Percentiles rank a stretch among this genome's conserved stretches.
phyloP scores from a whole-genome alignment of 768 basidiomycete species.

The Trametes cubensis region DNA sequence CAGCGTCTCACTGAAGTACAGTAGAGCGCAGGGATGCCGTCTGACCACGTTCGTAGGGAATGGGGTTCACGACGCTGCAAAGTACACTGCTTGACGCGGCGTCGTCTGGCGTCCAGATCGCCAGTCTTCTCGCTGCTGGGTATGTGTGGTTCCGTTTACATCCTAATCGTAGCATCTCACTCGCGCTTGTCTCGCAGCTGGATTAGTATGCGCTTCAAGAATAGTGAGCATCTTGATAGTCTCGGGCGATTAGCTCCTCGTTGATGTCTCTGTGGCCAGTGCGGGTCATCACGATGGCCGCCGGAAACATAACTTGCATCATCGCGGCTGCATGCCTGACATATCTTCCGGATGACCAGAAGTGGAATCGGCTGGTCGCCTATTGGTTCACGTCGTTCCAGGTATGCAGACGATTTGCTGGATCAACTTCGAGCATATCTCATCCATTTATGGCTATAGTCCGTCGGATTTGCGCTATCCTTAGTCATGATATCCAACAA shows the following conservation, averaged over 20 bases:
- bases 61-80: slow-evolving; percentile 27
- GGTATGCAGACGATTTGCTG: not conserved
- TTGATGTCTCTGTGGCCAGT: not conserved
- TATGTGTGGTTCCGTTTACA: not conserved
- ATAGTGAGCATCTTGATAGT: slow-evolving; percentile 13
- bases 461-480: slow-evolving; percentile 32
- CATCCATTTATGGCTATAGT: not conserved
- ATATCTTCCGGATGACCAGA: slow-evolving; percentile 33
- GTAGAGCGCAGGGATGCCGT: no score
- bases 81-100: slow-evolving; percentile 26
- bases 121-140: slow-evolving; percentile 22
- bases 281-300: slow-evolving; percentile 21
- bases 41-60: slow-evolving; percentile 4
- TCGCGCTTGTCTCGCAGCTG: not conserved
- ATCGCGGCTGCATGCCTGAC: slow-evolving; percentile 35
- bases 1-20: not conserved
- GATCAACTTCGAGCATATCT: not conserved
- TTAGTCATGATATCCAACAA: slow-evolving; percentile 36
- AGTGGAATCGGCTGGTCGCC: slow-evolving; percentile 37
- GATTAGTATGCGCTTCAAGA: slow-evolving; percentile 25
- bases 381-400: slow-evolving; percentile 37
- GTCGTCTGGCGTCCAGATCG: slow-evolving; percentile 21
- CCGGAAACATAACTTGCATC: slow-evolving; percentile 38
- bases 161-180: not conserved
- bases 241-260: not conserved